Percentiles rank a stretch among this genome's conserved stretches.
Conservation (phyloP, 768 basidiomycete species). For the Pulveroboletus sp. region DNA sequence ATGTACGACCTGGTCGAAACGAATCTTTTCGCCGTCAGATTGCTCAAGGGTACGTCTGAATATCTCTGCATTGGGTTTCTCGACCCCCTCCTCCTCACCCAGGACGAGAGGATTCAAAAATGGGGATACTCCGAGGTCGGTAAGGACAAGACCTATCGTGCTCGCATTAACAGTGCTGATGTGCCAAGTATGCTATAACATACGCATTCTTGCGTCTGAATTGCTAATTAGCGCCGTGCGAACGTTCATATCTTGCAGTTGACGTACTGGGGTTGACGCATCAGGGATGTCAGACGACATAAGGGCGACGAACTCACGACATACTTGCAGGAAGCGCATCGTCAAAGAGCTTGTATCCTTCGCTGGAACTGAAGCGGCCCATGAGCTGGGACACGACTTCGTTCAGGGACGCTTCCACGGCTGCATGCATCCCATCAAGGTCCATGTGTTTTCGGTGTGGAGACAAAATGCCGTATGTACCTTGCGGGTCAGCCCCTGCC, state of each 20-base stretch:
- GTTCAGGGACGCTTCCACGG: slow-evolving; percentile 47
- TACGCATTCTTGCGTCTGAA: slow-evolving; percentile 68
- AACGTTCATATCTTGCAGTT: slow-evolving; percentile 42
- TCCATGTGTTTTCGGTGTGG: slow-evolving; percentile 19
- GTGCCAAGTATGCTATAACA: slow-evolving; percentile 18
- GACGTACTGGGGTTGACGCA: slow-evolving; percentile 34
- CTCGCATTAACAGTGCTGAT: not conserved
- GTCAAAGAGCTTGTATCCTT: slow-evolving; percentile 62
- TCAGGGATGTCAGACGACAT: slow-evolving; percentile 4
- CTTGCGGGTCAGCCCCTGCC: slow-evolving; percentile 59
- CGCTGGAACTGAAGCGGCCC: slow-evolving; percentile 59
- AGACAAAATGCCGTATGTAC: slow-evolving; percentile 31
- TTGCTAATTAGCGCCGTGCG: slow-evolving; percentile 65
- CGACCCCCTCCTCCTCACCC: slow-evolving; percentile 63
- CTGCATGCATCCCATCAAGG: slow-evolving; percentile 31
- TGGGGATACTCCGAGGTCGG: slow-evolving; percentile 52
- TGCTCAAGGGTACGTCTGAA: slow-evolving; percentile 42
- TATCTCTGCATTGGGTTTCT: slow-evolving; percentile 62
- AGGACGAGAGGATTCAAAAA: slow-evolving; percentile 54
- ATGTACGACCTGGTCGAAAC: slow-evolving; percentile 48
- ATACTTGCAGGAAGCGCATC: slow-evolving; percentile 47
- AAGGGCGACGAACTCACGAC: slow-evolving; percentile 7
- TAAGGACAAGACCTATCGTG: slow-evolving; percentile 43
- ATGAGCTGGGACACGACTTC: slow-evolving; percentile 59
- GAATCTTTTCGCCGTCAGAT: not conserved